Evolutionary conservation across 805 yeast species (phyloP).

Genomic region (Brettanomyces custersianus): DNA sequence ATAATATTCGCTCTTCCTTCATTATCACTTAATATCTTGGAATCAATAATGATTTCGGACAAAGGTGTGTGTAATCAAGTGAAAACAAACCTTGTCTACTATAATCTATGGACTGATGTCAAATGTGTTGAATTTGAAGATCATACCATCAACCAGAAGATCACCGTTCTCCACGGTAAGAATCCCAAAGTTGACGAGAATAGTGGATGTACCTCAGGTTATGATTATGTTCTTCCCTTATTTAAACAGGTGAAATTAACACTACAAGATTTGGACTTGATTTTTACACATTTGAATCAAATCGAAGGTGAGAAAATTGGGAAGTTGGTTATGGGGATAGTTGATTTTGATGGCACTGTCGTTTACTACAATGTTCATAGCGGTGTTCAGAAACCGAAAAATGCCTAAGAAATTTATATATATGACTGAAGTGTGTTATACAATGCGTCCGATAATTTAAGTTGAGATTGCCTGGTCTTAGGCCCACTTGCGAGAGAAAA

Average conservation of each 20-base stretch:
- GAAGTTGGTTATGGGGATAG: constrained; percentile 44
- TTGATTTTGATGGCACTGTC: constrained; percentile 58
- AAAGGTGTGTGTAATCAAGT: constrained; percentile 26
- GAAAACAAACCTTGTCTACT: constrained; percentile 32
- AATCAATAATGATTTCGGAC: constrained; percentile 6
- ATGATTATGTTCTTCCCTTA: constrained; percentile 31
- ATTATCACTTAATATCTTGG: too few species aligned
- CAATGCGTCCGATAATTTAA: too few species aligned
- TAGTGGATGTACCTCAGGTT: background rate
- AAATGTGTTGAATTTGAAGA: constrained; percentile 16
- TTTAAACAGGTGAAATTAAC: constrained; percentile 23
- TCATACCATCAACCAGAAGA: background rate
- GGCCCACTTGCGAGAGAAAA: background rate
- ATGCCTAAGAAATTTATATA: background rate
- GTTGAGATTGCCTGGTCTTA: too few species aligned
- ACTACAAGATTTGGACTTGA: constrained; percentile 28
- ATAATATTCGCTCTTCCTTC: too few species aligned
- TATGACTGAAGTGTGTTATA: background rate
- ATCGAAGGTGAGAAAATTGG: constrained; percentile 24
- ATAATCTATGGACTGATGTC: constrained; percentile 36
- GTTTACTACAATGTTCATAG: constrained; percentile 62
- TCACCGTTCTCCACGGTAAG: constrained; percentile 5
- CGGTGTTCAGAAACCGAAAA: constrained; percentile 55
- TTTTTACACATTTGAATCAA: constrained; percentile 27
- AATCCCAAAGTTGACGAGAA: constrained; percentile 5